Evolutionary conservation across 306 rosid species (phyloP).

Genomic region (Sicyos baderoa): DNA sequence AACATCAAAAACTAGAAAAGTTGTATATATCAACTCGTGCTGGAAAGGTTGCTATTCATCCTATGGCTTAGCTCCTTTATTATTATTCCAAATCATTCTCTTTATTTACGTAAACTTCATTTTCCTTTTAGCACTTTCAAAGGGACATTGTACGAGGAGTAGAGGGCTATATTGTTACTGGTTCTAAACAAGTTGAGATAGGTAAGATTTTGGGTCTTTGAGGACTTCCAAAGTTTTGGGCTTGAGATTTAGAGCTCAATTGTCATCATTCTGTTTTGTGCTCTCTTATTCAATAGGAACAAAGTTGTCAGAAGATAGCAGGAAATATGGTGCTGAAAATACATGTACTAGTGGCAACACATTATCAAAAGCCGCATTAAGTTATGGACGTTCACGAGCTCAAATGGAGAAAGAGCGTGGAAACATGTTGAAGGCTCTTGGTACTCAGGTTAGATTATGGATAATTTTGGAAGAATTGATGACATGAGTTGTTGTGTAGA

Average conservation of each 20-base stretch:
- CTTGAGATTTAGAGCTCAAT: constrained; percentile 15
- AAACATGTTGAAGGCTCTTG: constrained; percentile 75
- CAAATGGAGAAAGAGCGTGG: constrained; percentile 98
- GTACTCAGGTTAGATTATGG: constrained; percentile 63
- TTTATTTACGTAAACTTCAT: constrained; percentile 17
- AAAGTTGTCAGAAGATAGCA: constrained; percentile 91
- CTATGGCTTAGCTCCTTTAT: constrained; percentile 19
- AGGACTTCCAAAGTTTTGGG: background rate
- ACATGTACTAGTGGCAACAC: constrained; percentile 92
- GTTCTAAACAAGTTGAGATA: constrained; percentile 94
- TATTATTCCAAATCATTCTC: background rate
- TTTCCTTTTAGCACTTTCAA: constrained; percentile 72
- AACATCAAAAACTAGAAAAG: constrained; percentile 90
- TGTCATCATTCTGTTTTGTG: constrained; percentile 20
- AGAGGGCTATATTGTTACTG: constrained; percentile 90
- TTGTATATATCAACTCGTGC: constrained; percentile 96
- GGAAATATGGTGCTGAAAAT: constrained; percentile 89
- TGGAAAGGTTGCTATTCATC: constrained; percentile 63
- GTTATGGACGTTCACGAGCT: constrained; percentile 71
- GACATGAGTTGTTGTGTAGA: no score
- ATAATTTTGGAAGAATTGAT: no score
- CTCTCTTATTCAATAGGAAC: constrained; percentile 55
- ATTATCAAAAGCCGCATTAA: constrained; percentile 68
- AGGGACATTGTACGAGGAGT: constrained; percentile 96
- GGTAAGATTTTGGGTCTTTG: constrained; percentile 35